Evolutionary conservation across 305 asterid genomes (phyloP).

Genomic region (Rubia peregrina): DNA sequence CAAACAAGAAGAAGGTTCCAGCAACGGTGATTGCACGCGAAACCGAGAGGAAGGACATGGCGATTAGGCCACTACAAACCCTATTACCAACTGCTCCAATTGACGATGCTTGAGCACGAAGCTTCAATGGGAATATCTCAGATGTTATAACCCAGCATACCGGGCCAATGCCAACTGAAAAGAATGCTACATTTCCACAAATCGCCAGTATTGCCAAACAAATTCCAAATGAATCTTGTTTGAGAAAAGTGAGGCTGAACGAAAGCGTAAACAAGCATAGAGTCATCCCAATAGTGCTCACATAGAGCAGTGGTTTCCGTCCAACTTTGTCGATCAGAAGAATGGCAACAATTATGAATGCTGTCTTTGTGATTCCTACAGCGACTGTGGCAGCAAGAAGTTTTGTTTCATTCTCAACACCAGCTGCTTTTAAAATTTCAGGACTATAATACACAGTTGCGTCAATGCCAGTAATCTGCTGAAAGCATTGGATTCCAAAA

Average conservation of each 20-base stretch:
- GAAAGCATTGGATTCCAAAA: constrained; percentile 80
- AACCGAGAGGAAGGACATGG: constrained; percentile 88
- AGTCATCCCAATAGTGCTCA: constrained; percentile 89
- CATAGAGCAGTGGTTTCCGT: constrained; percentile 77
- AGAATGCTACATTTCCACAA: constrained; percentile 86
- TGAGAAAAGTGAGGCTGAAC: constrained; percentile 37
- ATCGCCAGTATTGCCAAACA: constrained; percentile 46
- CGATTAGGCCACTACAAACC: constrained; percentile 73
- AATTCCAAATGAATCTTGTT: constrained; percentile 41
- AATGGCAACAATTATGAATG: constrained; percentile 55
- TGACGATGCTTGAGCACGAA: constrained; percentile 89
- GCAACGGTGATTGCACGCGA: constrained; percentile 56
- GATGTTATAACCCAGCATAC: constrained; percentile 92
- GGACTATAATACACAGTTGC: constrained; percentile 96
- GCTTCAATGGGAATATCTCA: constrained; percentile 73
- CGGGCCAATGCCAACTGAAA: constrained; percentile 85
- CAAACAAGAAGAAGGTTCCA: constrained; percentile 68
- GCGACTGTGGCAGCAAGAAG: constrained; percentile 93
- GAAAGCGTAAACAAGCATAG: constrained; percentile 52
- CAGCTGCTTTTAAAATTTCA: constrained; percentile 66
- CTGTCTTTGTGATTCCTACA: constrained; percentile 74
- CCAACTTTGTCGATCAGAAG: constrained; percentile 68
- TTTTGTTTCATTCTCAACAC: constrained; percentile 50
- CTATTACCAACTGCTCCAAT: constrained; percentile 90
- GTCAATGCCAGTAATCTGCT: constrained; percentile 84